These are phyloP conservation scores for Rutstroemia sp. DNA, from an alignment of 2,329 filamentous ascomycete genomes.

Conservation along the genomic window DNA sequence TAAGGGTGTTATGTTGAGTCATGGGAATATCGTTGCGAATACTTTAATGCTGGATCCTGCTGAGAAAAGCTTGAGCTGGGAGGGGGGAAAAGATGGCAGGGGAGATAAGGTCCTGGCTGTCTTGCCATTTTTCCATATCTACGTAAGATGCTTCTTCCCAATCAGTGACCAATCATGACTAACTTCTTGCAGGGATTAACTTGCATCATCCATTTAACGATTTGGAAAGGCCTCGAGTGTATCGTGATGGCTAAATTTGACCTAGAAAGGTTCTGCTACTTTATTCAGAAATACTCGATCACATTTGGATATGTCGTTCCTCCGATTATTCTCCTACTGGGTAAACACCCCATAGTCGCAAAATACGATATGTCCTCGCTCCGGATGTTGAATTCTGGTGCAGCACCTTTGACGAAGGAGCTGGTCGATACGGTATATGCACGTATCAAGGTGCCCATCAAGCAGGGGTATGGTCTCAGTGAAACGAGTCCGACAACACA, in stretches of 20 bases:
- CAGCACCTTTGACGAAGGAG: constrained; percentile 75
- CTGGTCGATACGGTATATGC: constrained; percentile 69
- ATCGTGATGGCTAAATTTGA: constrained; percentile 77
- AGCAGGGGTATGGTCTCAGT: constrained; percentile 87
- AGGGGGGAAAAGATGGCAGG: constrained; percentile 51
- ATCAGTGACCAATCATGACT: neutral
- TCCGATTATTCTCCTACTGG: constrained; percentile 71
- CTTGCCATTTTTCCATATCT: constrained; percentile 87
- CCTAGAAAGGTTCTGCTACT: constrained; percentile 66
- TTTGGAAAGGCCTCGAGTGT: constrained; percentile 58
- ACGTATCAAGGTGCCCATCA: constrained; percentile 70
- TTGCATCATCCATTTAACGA: constrained; percentile 60
- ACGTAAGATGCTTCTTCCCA: constrained; percentile 45
- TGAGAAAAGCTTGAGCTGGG: constrained; percentile 51
- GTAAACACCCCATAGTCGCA: constrained; percentile 69
- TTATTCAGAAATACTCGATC: constrained; percentile 66
- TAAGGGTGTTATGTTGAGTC: constrained; percentile 84
- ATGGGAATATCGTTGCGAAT: constrained; percentile 77
- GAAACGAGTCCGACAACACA: constrained; percentile 80
- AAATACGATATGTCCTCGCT: constrained; percentile 76
- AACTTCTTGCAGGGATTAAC: constrained; percentile 49
- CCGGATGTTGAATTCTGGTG: constrained; percentile 80
- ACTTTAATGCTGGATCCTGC: constrained; percentile 45
- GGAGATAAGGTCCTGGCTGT: constrained; percentile 72
- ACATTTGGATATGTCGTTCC: constrained; percentile 80